Conservation (phyloP, 1,284 basidiomycete species). For the Meira miltonrushii region DNA sequence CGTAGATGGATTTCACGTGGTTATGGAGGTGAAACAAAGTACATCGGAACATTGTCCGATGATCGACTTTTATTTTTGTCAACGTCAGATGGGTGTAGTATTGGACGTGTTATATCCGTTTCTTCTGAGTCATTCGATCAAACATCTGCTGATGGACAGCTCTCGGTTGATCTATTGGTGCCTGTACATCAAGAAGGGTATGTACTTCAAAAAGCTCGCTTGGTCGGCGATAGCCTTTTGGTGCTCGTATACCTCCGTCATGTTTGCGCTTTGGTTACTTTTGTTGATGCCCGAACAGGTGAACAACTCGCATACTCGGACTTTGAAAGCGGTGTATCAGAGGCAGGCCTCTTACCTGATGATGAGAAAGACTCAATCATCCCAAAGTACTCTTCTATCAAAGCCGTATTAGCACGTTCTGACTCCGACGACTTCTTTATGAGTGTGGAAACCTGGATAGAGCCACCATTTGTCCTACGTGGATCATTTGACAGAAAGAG, state of each 20-base stretch:
- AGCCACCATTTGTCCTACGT: not conserved
- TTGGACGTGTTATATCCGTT: not conserved
- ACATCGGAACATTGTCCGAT: no score
- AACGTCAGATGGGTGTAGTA: not conserved
- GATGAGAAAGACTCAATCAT: not conserved
- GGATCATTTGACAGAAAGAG: not conserved
- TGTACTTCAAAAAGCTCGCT: not conserved
- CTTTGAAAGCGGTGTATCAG: no score
- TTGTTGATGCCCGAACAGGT: not conserved
- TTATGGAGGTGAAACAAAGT: no score
- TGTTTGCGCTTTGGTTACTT: not conserved
- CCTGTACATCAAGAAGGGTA: not conserved
- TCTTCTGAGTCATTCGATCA: not conserved
- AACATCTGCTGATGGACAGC: not conserved
- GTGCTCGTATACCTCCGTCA: not conserved
- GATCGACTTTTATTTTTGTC: not conserved
- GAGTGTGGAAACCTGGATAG: not conserved
- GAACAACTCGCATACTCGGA: not conserved
- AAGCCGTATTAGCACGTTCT: not conserved
- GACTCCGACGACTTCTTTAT: not conserved
- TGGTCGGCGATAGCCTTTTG: not conserved
- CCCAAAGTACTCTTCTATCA: not conserved
- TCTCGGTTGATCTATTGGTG: not conserved
- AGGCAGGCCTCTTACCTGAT: no score
- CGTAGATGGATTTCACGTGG: no score